phyloP scores from a whole-genome alignment of 805 yeast species.

The Pichia paraexigua region DNA sequence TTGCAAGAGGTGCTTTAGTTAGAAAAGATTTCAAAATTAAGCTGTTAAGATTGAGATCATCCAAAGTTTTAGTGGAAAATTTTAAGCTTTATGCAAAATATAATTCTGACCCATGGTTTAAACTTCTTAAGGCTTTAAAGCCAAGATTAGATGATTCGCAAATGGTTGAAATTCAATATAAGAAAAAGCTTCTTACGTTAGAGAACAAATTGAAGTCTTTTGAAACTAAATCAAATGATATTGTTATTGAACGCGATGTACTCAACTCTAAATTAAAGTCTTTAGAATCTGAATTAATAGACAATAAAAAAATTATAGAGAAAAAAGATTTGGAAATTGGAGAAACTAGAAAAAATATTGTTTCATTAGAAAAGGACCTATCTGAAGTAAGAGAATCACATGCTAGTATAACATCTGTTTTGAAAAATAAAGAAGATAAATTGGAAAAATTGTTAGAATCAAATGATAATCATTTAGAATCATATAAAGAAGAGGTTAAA shows the following conservation, averaged over 20 bases:
- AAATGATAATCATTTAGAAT: background rate
- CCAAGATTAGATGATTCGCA: constrained; percentile 49
- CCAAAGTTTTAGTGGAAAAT: constrained; percentile 57
- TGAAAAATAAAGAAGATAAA: constrained; percentile 19
- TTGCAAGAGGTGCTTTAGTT: constrained; percentile 53
- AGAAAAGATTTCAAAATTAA: constrained; percentile 41
- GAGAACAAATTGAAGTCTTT: constrained; percentile 42
- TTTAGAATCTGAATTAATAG: constrained; percentile 27
- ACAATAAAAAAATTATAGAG: constrained; percentile 5
- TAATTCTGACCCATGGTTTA: constrained; percentile 69
- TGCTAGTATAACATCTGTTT: background rate
- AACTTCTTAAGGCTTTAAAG: constrained; percentile 57
- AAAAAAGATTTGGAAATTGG: constrained; percentile 42
- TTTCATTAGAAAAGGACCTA: constrained; percentile 21
- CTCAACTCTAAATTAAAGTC: constrained; percentile 28
- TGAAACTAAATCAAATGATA: constrained; percentile 18
- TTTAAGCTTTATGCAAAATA: constrained; percentile 44
- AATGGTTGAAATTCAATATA: constrained; percentile 37
- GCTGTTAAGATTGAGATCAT: constrained; percentile 59
- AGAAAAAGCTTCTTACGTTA: constrained; percentile 48
- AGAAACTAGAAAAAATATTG: constrained; percentile 21
- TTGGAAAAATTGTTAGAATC: constrained; percentile 11
- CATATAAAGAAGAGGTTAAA: constrained; percentile 12
- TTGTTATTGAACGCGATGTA: constrained; percentile 18
- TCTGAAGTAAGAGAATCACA: constrained; percentile 7